phyloP scores from a whole-genome alignment of 1,284 basidiomycete genomes.

The Coniferiporia sulphurascens region DNA sequence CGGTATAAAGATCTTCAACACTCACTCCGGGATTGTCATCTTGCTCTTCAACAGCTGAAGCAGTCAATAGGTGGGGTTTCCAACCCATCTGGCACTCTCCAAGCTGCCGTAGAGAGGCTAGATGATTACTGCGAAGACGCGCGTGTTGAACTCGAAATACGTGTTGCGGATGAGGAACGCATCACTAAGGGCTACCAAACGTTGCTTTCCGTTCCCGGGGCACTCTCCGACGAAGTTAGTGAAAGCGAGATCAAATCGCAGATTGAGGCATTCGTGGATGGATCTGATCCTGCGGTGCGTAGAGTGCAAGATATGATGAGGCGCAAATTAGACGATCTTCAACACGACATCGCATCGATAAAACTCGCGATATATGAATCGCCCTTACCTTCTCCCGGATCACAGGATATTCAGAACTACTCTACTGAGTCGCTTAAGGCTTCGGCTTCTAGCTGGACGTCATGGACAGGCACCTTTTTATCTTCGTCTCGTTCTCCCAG shows the following conservation, averaged over 20 bases:
- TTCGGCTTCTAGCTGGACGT: constrained; percentile 42
- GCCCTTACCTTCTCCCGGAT: constrained; percentile 19
- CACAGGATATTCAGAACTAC: constrained; percentile 17
- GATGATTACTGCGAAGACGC: constrained; percentile 81
- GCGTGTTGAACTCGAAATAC: constrained; percentile 83
- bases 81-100: constrained; percentile 37
- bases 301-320: constrained; percentile 48
- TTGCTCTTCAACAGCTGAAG: constrained; percentile 56
- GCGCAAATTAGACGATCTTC: constrained; percentile 68
- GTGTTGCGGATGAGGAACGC: constrained; percentile 72
- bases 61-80: constrained; percentile 29
- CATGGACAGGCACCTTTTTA: constrained; percentile 49
- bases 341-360: constrained; percentile 70
- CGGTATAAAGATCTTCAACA: constrained; percentile 62
- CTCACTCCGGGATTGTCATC: constrained; percentile 64
- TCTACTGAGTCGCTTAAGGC: constrained; percentile 19
- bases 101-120: constrained; percentile 57
- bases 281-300: constrained; percentile 44
- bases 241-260: constrained; percentile 44
- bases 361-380: constrained; percentile 53
- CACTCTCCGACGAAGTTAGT: constrained; percentile 34
- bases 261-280: constrained; percentile 56
- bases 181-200: constrained; percentile 69
- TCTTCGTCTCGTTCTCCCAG: constrained; percentile 37
- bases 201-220: constrained; percentile 55